Base-by-base conservation (phyloP, 768 basidiomycete species). In the Coprinopsis cinerea region DNA sequence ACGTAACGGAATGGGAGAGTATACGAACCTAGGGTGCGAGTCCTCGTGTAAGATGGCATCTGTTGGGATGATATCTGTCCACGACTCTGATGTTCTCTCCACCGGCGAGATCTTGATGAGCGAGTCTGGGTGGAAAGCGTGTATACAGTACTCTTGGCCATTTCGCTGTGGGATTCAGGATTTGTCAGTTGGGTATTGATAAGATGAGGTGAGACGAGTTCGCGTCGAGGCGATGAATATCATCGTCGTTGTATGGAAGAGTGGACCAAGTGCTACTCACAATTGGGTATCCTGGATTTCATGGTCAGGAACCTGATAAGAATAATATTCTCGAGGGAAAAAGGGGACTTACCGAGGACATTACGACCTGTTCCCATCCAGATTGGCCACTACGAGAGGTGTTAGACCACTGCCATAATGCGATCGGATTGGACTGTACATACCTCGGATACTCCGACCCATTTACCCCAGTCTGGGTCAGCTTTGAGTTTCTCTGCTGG, bases 111-210 rank as follows among this genome's bases (percentile, higher is more conserved):
- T 57, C 6, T 51, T 55, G 2, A 63, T 48, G 20, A 63, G 61
- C 6, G 49, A 61, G 46, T 60, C 69, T 10, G 69, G 72, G 61
- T 74, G 65, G 54, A 67, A 75, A 14, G 70, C 61, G 39, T 69
- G 66, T 9, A 65, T 59, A 49, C 48, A 66, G 23, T 69, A 68
- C 46, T 67, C 66, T 23, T 64, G 62, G 23, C 71, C 69, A 61
- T 70, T 49, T 41, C 68, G 67, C 72, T 74, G 28, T 45, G 47
- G 24, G 9, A 34, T 35, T 1, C 26, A 28, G 25, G 23, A 18
- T 14, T 36, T 27, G n/a, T 23, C 15, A 17, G 9, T 36, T 30
- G 45, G 45, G 24, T 26, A 46, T n/a, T 37, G 15, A 25, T 17
- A 47, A 43, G 14, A 56, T 46, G 7, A 6, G 40, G 17, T 32